Base-by-base conservation (phyloP, 2,329 filamentous ascomycete genomes). In the Exophiala spinifera region DNA sequence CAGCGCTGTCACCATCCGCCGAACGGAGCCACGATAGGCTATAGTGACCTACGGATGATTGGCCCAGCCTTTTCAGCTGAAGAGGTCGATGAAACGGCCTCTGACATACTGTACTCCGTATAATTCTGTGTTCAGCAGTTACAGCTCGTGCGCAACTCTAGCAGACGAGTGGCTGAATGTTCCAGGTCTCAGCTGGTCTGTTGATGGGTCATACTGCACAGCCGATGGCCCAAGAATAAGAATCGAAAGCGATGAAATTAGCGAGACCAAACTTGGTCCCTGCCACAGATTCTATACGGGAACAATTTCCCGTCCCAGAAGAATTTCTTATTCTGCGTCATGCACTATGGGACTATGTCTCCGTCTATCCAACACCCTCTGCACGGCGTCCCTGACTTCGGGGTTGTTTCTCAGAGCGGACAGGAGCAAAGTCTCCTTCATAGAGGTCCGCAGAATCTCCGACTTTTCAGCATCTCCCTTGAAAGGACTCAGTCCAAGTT, bases 391-490 rank as follows among this genome's bases (percentile, higher is more conserved):
- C 63, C 85, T 81, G 7, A 97, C 92, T 72, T 92, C 89, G 1
- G 85, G 86, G 70, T 92, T 88, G 45, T 81, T 83, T 61, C 84
- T 80, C 56, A 95, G 87, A 13, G 86, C 91, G 67, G 95, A 95
- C 69, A 95, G 85, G 47, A 96, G 84, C 63, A 97, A 76, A 80
- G 90, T 95, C 65, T 94, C 89, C 71, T 86, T 88, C 72, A 96
- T 81, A 64, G 87, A 88, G 37, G 79, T 79, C 58, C 84, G 81
- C 65, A 95, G 72, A 55, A 83, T 83, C 42, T 76, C 76, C 44
- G 87, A 74, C n/a, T 77, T 78, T 57, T 81, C 79, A 33, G 79
- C 74, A 65, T 95, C 87, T n/a, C 85, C 86, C 47, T 79, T 82
- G 70, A 91, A 96, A 0, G 92, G 92, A 49, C 84, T 84, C 70